Conservation (phyloP, 1,139 yeast genomes). For the Nadsonia commutata region DNA sequence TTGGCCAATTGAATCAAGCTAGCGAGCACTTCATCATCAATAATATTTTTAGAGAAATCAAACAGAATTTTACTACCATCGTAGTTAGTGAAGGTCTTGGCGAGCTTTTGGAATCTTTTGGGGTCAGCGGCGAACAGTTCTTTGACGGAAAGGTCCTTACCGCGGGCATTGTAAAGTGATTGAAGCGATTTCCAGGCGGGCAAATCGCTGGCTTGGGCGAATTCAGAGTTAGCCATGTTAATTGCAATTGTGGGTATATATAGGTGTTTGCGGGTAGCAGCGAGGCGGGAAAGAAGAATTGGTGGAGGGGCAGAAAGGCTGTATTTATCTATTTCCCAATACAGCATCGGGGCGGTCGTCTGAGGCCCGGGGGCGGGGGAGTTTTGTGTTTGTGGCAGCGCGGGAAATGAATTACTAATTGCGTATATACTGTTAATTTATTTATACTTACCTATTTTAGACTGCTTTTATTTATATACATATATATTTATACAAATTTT, state of each 20-base stretch:
- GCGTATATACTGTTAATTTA: too few relatives aligned
- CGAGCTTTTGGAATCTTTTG: constrained; percentile 56
- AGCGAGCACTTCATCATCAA: constrained; percentile 65
- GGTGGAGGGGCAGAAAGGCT: constrained; percentile 1
- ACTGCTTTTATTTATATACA: too few relatives aligned
- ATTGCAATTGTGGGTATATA: background rate
- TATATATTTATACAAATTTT: too few relatives aligned
- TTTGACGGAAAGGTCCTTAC: constrained; percentile 56
- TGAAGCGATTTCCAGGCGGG: constrained; percentile 78
- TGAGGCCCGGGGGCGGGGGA: too few relatives aligned
- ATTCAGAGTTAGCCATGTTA: constrained; percentile 29
- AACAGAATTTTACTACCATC: constrained; percentile 82
- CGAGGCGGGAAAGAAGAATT: background rate
- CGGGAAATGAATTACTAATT: too few relatives aligned
- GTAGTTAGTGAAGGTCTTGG: constrained; percentile 64
- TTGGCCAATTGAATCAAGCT: constrained; percentile 66
- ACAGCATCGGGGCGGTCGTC: too few relatives aligned
- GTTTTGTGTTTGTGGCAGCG: too few relatives aligned
- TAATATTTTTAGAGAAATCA: constrained; percentile 87
- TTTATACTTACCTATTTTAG: too few relatives aligned
- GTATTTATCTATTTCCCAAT: too few relatives aligned
- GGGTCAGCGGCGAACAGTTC: constrained; percentile 67
- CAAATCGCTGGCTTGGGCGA: constrained; percentile 57
- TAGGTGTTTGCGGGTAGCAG: background rate
- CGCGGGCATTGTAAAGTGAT: constrained; percentile 48